These are phyloP conservation scores for Hura crepitans DNA, from an alignment of 441 rosid species.

Conservation along the genomic window DNA sequence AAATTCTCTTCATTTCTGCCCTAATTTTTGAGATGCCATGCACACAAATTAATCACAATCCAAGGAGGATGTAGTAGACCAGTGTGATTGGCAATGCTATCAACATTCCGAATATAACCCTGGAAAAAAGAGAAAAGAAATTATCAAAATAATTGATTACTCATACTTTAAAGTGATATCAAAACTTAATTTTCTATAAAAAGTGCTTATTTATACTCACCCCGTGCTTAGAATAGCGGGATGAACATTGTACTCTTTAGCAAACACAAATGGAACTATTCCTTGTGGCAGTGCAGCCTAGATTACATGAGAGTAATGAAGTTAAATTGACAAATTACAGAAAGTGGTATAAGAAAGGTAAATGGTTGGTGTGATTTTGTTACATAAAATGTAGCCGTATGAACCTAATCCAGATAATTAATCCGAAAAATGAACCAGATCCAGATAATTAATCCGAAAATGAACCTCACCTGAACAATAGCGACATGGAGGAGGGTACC, in stretches of 20 bases:
- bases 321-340: no score
- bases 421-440: neutral
- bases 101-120: conserved; percentile 76
- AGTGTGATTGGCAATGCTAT: conserved; percentile 72
- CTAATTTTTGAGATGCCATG: conserved; percentile 15
- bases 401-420: no score
- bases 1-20: conserved; percentile 28
- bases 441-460: neutral
- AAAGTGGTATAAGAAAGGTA: no score
- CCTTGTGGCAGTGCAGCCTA: conserved; percentile 84
- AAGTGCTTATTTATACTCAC: conserved; percentile 33
- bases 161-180: neutral
- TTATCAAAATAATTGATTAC: neutral
- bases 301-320: neutral
- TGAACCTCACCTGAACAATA: conserved; percentile 71
- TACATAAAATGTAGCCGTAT: no score
- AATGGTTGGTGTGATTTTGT: no score
- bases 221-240: conserved; percentile 78
- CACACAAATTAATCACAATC: conserved; percentile 48
- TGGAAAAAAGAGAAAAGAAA: conserved; percentile 18
- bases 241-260: conserved; percentile 74
- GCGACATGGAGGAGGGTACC: conserved; percentile 83
- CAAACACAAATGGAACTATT: conserved; percentile 82
- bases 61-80: conserved; percentile 73
- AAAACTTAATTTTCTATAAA: neutral